Conservation (phyloP, 768 basidiomycete genomes). For the Sarcodon sp. region DNA sequence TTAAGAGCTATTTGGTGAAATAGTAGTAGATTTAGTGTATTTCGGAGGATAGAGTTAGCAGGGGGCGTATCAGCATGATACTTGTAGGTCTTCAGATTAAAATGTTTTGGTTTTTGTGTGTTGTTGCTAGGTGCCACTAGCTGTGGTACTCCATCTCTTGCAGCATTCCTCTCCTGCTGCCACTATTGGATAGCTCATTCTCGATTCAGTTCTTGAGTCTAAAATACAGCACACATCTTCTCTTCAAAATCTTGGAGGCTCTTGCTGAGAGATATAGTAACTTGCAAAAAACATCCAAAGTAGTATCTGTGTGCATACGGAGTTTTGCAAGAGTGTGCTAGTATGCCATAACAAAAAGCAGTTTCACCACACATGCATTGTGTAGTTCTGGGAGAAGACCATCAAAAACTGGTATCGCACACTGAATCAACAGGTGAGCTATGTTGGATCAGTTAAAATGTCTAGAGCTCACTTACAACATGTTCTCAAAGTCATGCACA, state of each 20-base stretch:
- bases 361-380: conserved; percentile 7
- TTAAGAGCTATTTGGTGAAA: too few relatives aligned
- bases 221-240: conserved; percentile 13
- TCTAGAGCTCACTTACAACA: conserved; percentile 10
- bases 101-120: too few relatives aligned
- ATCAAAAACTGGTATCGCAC: conserved; percentile 20
- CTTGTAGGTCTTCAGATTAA: too few relatives aligned
- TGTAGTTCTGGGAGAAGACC: conserved; percentile 15
- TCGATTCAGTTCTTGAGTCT: conserved; percentile 13
- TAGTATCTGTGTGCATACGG: conserved; percentile 18
- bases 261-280: conserved; percentile 7
- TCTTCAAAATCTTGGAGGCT: conserved; percentile 13
- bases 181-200: conserved; percentile 11
- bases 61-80: too few relatives aligned
- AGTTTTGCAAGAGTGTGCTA: conserved; percentile 25
- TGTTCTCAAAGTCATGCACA: conserved; percentile 13
- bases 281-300: conserved; percentile 9
- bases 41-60: too few relatives aligned
- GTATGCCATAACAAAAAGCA: conserved; percentile 13
- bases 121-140: too few relatives aligned
- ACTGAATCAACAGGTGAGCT: conserved; percentile 9
- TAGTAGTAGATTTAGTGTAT: too few relatives aligned
- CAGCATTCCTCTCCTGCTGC: neutral
- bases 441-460: too few relatives aligned
- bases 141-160: neutral